These are phyloP conservation scores for Rhynchospora tenuis DNA, from an alignment of 176 grass and related monocot species.

Conservation along the genomic window DNA sequence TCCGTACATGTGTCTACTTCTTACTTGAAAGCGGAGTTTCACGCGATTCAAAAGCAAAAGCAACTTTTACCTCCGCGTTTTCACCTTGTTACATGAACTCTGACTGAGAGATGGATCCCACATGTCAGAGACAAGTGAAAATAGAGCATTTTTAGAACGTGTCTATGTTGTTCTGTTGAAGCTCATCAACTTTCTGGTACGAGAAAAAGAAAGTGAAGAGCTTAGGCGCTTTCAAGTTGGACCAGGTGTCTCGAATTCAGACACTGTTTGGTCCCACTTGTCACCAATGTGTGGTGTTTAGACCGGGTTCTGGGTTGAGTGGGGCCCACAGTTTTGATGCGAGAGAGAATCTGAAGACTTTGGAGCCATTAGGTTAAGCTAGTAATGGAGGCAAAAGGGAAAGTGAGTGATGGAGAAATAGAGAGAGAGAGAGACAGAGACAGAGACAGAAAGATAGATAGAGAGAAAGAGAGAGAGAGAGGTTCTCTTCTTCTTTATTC, in stretches of 20 bases:
- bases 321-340: neutral
- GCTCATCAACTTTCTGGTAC: slow-evolving; percentile 18
- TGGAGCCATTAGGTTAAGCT: slow-evolving; percentile 26
- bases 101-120: neutral
- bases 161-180: neutral
- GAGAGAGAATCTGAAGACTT: slow-evolving; percentile 21
- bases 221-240: neutral
- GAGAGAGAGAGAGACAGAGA: slow-evolving; percentile 17
- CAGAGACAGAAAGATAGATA: neutral
- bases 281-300: neutral
- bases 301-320: neutral
- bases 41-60: neutral
- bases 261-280: neutral
- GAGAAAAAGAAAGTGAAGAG: slow-evolving; percentile 15
- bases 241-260: neutral
- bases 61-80: neutral
- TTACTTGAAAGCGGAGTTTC: neutral
- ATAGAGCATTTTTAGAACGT: neutral
- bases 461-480: neutral
- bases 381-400: slow-evolving; percentile 14
- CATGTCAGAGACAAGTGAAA: neutral
- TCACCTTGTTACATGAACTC: neutral
- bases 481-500: neutral
- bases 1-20: neutral
- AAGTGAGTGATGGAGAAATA: slow-evolving; percentile 25